Conservation (phyloP, 2,329 filamentous ascomycete species). For the Phialocephala sp. region DNA sequence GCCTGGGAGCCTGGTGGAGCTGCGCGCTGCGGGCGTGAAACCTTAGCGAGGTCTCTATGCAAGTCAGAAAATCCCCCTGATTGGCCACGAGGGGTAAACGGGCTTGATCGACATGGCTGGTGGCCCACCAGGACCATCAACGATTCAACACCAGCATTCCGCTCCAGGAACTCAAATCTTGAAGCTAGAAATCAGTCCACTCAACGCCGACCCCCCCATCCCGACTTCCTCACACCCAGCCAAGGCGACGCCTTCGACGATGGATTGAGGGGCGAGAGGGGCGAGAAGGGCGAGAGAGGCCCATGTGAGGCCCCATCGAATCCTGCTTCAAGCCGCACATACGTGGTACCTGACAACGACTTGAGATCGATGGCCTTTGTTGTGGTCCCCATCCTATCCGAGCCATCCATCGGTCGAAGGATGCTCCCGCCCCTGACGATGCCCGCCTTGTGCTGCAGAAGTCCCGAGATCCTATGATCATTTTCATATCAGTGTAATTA, state of each 20-base stretch:
- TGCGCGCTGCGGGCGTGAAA: conserved; percentile 16
- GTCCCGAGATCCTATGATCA: conserved; percentile 9
- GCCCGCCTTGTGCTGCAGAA: not conserved
- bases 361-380: conserved; percentile 10
- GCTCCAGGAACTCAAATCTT: not conserved
- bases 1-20: not conserved
- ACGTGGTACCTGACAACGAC: conserved; percentile 19
- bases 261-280: not conserved
- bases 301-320: conserved; percentile 5
- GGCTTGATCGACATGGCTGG: not conserved
- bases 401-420: not conserved
- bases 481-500: conserved; percentile 5
- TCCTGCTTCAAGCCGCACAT: conserved; percentile 14
- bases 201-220: not conserved
- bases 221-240: not conserved
- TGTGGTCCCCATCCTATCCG: conserved; percentile 4
- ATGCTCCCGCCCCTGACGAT: conserved; percentile 5
- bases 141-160: not conserved
- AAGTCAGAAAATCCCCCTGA: conserved; percentile 7
- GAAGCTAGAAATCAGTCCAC: conserved; percentile 7
- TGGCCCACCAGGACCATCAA: not conserved
- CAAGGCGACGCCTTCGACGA: not conserved
- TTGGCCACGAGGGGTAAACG: conserved; percentile 7
- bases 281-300: too few species aligned
- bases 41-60: conserved; percentile 10